Conservation (phyloP, 306 rosid species). For the Fragaria iinumae region DNA sequence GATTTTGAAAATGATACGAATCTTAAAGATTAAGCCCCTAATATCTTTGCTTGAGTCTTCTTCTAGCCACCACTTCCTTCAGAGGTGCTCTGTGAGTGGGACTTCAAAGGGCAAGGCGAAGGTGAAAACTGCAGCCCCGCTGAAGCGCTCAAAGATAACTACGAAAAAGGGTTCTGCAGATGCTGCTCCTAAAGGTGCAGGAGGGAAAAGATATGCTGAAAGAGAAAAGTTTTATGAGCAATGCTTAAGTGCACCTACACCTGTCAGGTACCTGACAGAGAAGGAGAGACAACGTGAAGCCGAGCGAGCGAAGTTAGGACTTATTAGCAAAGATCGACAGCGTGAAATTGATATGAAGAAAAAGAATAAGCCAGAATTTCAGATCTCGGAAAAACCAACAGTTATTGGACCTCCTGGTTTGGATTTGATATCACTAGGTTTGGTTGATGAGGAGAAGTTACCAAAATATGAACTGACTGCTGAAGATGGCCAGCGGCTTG, state of each 20-base stretch:
- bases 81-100: conserved; percentile 46
- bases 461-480: conserved; percentile 65
- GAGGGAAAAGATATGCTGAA: conserved; percentile 38
- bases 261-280: conserved; percentile 47
- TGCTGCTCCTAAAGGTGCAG: conserved; percentile 21
- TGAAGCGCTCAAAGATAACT: conserved; percentile 45
- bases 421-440: conserved; percentile 63
- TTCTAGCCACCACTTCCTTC: conserved; percentile 34
- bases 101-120: conserved; percentile 56
- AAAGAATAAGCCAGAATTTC: conserved; percentile 34
- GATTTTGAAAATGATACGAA: conserved; percentile 33
- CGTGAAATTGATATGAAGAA: conserved; percentile 69
- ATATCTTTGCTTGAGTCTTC: conserved; percentile 24
- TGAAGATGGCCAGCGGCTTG: conserved; percentile 79
- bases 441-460: conserved; percentile 75
- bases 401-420: conserved; percentile 71
- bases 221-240: conserved; percentile 54
- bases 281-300: conserved; percentile 59
- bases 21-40: conserved; percentile 29
- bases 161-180: conserved; percentile 38
- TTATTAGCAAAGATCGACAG: conserved; percentile 76
- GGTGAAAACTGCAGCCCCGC: conserved; percentile 27
- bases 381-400: conserved; percentile 54
- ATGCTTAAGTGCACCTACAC: conserved; percentile 75
- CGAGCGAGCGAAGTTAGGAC: conserved; percentile 69